Evolutionary conservation across 2,329 filamentous ascomycete species (phyloP).

Genomic region (Thelonectria discophora): DNA sequence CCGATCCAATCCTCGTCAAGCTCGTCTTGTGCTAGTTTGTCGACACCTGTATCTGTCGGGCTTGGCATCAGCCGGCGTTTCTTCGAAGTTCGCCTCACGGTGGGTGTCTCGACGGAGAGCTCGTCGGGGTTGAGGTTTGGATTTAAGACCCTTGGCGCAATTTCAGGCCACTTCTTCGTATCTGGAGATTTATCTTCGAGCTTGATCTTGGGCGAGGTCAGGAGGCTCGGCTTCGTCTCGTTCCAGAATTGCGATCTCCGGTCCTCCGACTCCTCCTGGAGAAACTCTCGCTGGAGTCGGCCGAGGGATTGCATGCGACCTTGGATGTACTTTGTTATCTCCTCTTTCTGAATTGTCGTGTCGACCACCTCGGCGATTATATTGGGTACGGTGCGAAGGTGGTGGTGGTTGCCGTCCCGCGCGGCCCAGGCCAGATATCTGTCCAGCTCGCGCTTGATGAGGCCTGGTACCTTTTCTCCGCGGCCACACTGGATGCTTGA

Average conservation of each 20-base stretch:
- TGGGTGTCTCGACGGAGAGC: slow-evolving; percentile 13
- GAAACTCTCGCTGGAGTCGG: slow-evolving; percentile 48
- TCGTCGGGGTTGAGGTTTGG: slow-evolving; percentile 25
- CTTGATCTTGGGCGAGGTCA: slow-evolving; percentile 33
- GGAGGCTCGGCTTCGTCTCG: slow-evolving; percentile 35
- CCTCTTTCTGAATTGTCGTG: slow-evolving; percentile 37
- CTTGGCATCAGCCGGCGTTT: slow-evolving; percentile 21
- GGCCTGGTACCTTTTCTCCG: slow-evolving; percentile 42
- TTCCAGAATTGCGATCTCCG: slow-evolving; percentile 45
- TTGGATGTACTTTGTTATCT: slow-evolving; percentile 49
- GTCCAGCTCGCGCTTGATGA: slow-evolving; percentile 49
- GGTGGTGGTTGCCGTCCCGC: slow-evolving; percentile 50
- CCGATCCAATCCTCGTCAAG: slow-evolving; percentile 1
- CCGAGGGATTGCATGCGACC: slow-evolving; percentile 48
- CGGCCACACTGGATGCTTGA: slow-evolving; percentile 48
- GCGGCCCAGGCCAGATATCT: slow-evolving; percentile 53
- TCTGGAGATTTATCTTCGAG: slow-evolving; percentile 27
- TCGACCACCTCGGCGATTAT: slow-evolving; percentile 51
- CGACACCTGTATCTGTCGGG: slow-evolving; percentile 8
- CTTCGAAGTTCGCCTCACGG: slow-evolving; percentile 18
- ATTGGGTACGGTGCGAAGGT: slow-evolving; percentile 50
- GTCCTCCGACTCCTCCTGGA: slow-evolving; percentile 36
- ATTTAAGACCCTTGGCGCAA: slow-evolving; percentile 7
- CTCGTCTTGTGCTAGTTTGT: slow-evolving; percentile 18
- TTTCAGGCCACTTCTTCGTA: slow-evolving; percentile 18